Evolutionary conservation across 768 basidiomycete genomes (phyloP), one percentile per base, ranked within the genome.

Genomic region (Mrakia blollopis): DNA sequence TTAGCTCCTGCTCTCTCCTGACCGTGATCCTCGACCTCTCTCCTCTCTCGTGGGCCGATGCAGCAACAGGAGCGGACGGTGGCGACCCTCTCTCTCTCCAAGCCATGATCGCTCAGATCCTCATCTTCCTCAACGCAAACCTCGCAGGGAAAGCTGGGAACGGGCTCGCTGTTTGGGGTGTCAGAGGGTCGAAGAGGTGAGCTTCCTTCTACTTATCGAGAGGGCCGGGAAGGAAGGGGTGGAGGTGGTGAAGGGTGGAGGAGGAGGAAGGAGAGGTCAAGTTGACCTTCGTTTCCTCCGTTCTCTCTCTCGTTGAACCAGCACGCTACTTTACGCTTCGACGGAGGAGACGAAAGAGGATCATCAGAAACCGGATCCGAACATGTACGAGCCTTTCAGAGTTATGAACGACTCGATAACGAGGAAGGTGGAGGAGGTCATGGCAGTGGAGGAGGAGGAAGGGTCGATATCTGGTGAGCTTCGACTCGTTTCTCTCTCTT

Each of bases 61-160:
- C 73, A 23, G 67, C 72, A 25, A 35, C 60, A 3, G 37, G 67
- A 30, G 13, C 37, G n/a, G 73, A 78, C n/a, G 68, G 54, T 21
- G 54, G 41, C 35, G 85, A 87, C 80, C 86, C 89, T 0, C 84
- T 98, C 18, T 82, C 90, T 2, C 87, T 98, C 62, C 84, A 87
- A 28, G 80, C 87, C 1, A 97, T 98, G 82, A 86, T 98, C 65
- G 89, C 92, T 3, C 92, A 94, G 80, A 85, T 97, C 37, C 88
- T 98, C 76, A 90, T 92, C 41, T 96, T 98, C 81, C 86, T 96
- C 81, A 98, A 99, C 81, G 89, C 94, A 4, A 94, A 98, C 84
- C 88, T 98, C 78, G 94, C 94, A 1, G 88, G 89, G 79, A 89
- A 91, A 79, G 91, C 94, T 85, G 94, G 96, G 83, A 99, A 99